phyloP scores from a whole-genome alignment of 1,284 basidiomycete species.

The Ceratobasidium sp. region DNA sequence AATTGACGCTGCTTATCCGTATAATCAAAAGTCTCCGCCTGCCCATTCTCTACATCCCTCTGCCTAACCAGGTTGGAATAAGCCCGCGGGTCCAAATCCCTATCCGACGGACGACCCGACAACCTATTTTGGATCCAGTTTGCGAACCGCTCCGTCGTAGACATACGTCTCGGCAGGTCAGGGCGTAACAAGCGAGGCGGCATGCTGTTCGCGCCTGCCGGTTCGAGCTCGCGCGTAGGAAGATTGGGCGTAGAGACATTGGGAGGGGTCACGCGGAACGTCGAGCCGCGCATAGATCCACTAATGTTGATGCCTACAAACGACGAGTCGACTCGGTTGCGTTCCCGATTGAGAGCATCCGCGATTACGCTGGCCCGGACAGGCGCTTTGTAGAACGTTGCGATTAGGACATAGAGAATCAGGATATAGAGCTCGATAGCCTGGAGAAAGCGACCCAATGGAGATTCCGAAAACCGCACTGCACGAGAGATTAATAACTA shows the following conservation, averaged over 20 bases:
- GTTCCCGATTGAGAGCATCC: constrained; percentile 20
- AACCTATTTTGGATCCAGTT: constrained; percentile 40
- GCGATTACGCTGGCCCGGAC: constrained; percentile 14
- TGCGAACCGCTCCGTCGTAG: constrained; percentile 33
- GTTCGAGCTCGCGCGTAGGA: constrained; percentile 20
- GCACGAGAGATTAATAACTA: constrained; percentile 39
- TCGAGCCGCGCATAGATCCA: constrained; percentile 41
- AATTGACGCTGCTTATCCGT: constrained; percentile 28
- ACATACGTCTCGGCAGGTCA: constrained; percentile 17
- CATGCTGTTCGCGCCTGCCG: constrained; percentile 11
- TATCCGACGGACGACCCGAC: constrained; percentile 25
- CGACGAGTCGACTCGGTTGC: constrained; percentile 20
- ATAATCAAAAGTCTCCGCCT: constrained; percentile 33
- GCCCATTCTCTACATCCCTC: constrained; percentile 5
- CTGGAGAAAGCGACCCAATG: constrained; percentile 74
- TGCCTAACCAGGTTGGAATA: background rate
- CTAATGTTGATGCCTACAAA: constrained; percentile 41
- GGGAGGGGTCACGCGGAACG: constrained; percentile 42
- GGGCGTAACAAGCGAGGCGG: constrained; percentile 18
- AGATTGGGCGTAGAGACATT: constrained; percentile 36
- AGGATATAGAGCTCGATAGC: constrained; percentile 72
- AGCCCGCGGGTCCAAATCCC: constrained; percentile 12
- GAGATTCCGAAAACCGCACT: constrained; percentile 76
- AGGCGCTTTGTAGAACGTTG: constrained; percentile 30
- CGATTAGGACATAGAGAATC: constrained; percentile 65